These are phyloP conservation scores for Scleroderma bovista DNA, from an alignment of 768 basidiomycete species.

Conservation along the genomic window DNA sequence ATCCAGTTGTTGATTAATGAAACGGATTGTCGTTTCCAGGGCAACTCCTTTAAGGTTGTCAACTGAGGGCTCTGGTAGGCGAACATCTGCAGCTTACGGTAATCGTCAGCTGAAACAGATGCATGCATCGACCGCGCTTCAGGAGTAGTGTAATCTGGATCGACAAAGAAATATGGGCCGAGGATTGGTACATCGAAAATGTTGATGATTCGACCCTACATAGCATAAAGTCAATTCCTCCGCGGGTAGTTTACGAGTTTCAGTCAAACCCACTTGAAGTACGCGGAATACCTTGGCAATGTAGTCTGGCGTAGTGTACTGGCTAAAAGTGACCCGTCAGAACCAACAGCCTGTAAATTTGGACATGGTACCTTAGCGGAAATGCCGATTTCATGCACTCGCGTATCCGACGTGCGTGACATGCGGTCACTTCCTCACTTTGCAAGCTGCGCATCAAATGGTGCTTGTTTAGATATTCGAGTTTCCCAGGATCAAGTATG, in stretches of 20 bases:
- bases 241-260: neutral
- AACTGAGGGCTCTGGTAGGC: neutral
- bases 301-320: conserved; percentile 48
- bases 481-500: conserved; percentile 72
- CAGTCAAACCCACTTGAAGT: conserved; percentile 42
- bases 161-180: conserved; percentile 74
- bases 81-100: conserved; percentile 32
- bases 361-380: conserved; percentile 46
- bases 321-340: conserved; percentile 24
- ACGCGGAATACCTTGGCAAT: conserved; percentile 59
- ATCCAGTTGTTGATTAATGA: neutral
- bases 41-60: conserved; percentile 3
- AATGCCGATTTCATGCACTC: conserved; percentile 49
- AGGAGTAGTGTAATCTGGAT: conserved; percentile 51
- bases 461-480: conserved; percentile 86
- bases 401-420: conserved; percentile 51
- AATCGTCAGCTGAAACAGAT: conserved; percentile 36
- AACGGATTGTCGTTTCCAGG: conserved; percentile 3
- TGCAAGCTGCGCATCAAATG: conserved; percentile 61
- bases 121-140: conserved; percentile 53
- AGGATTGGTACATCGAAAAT: conserved; percentile 64
- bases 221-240: neutral
- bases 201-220: conserved; percentile 43
- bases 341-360: neutral
- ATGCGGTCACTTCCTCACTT: conserved; percentile 43